Percentiles rank a stretch among this genome's conserved stretches.
Conservation (phyloP, 2,329 filamentous ascomycete species). For the Parascedosporium putredinis region DNA sequence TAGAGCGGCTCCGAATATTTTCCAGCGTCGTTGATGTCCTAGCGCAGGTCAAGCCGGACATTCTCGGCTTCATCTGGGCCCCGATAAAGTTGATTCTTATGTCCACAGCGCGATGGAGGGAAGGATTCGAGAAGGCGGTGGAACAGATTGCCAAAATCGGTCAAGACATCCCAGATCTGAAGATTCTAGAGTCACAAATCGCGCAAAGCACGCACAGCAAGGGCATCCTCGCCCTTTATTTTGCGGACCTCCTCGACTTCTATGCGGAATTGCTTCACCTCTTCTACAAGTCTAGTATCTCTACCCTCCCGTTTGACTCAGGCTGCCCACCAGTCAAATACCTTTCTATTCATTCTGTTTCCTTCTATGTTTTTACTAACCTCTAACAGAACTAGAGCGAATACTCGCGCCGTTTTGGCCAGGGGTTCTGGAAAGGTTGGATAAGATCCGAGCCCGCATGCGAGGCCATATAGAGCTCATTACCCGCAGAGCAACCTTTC, state of each 20-base stretch:
- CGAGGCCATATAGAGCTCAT: not conserved
- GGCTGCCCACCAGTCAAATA: too few relatives aligned
- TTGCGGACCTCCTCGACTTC: constrained; percentile 2
- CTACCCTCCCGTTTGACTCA: not conserved
- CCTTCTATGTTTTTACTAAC: not conserved
- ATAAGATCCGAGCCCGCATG: not conserved
- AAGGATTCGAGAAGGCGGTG: not conserved
- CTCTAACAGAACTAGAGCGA: not conserved
- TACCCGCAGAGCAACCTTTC: not conserved
- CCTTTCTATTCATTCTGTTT: not conserved
- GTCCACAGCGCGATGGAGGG: not conserved
- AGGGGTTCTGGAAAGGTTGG: not conserved
- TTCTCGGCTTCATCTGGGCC: not conserved
- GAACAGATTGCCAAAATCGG: not conserved
- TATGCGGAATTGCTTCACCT: not conserved
- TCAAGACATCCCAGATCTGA: not conserved
- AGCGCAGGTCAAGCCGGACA: not conserved
- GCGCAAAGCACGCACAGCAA: not conserved
- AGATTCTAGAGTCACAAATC: too few relatives aligned
- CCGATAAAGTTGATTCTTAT: constrained; percentile 3
- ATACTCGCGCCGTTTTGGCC: not conserved
- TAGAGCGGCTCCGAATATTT: not conserved
- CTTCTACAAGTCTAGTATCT: not conserved
- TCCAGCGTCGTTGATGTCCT: not conserved
- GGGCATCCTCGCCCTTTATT: not conserved